These are phyloP conservation scores for Xylaria castorea DNA, from an alignment of 495 filamentous ascomycete species.

Conservation along the genomic window DNA sequence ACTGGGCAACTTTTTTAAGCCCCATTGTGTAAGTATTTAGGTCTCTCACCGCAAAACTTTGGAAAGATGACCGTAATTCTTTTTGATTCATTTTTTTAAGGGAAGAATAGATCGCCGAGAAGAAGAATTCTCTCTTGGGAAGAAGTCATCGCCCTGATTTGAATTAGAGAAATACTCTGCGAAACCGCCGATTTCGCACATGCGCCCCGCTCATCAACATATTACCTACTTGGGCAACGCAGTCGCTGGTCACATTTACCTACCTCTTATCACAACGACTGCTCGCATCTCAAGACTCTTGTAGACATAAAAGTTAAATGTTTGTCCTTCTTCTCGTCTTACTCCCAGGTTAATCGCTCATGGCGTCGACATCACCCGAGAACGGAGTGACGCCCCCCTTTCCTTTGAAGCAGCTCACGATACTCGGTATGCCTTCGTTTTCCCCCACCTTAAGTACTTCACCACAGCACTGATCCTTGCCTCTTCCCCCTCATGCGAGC, in stretches of 20 bases:
- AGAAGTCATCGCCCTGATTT: neutral
- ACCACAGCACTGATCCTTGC: neutral
- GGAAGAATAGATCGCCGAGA: neutral
- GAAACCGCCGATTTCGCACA: slow-evolving; percentile 23
- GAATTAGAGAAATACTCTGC: neutral
- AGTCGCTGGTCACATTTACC: neutral
- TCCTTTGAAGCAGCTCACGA: slow-evolving; percentile 41
- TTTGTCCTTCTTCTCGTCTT: neutral
- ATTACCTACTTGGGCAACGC: neutral
- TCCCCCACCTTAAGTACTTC: neutral
- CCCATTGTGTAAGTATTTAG: slow-evolving; percentile 3
- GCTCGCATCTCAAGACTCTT: neutral
- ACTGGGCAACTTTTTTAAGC: neutral
- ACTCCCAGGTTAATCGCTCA: neutral
- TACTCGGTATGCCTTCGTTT: slow-evolving; percentile 39
- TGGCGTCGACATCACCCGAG: slow-evolving; percentile 21
- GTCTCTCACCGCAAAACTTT: neutral
- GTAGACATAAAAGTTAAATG: neutral
- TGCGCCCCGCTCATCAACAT: slow-evolving; percentile 15
- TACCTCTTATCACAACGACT: neutral
- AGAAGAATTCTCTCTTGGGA: neutral
- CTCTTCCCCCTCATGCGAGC: neutral
- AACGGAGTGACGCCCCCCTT: slow-evolving; percentile 30
- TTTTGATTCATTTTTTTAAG: neutral
- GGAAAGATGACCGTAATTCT: neutral